Conservation (phyloP, 2,329 filamentous ascomycete genomes). For the Zymoseptoria crescenta region DNA sequence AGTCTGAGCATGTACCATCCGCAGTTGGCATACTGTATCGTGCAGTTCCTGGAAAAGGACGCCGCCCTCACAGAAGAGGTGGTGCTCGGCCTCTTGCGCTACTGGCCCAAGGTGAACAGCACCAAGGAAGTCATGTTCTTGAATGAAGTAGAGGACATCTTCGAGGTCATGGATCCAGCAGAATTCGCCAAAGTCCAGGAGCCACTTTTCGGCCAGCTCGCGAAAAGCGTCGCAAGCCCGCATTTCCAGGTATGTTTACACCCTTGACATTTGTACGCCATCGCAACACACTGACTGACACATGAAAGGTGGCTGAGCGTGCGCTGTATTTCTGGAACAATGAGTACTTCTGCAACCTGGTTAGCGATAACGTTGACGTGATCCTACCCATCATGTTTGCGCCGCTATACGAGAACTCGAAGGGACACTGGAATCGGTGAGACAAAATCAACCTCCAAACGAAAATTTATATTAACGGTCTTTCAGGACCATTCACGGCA, state of each 20-base stretch:
- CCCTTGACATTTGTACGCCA: background rate
- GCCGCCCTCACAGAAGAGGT: slow-evolving; percentile 95
- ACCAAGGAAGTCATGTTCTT: slow-evolving; percentile 99
- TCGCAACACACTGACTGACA: slow-evolving; percentile 8
- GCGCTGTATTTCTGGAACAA: slow-evolving; percentile 99
- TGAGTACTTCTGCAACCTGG: slow-evolving; percentile 98
- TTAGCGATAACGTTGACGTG: slow-evolving; percentile 97
- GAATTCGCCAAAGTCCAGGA: slow-evolving; percentile 99
- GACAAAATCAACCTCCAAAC: slow-evolving; percentile 18
- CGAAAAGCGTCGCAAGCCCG: slow-evolving; percentile 94
- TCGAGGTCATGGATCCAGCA: slow-evolving; percentile 98
- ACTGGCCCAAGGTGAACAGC: slow-evolving; percentile 99
- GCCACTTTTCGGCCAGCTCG: slow-evolving; percentile 90
- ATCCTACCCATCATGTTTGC: slow-evolving; percentile 99
- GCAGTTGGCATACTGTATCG: slow-evolving; percentile 95
- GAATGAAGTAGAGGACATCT: slow-evolving; percentile 98
- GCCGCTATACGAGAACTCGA: slow-evolving; percentile 95
- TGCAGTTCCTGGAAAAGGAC: slow-evolving; percentile 97
- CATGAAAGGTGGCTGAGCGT: slow-evolving; percentile 70
- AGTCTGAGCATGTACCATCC: slow-evolving; percentile 99
- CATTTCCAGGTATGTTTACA: slow-evolving; percentile 70
- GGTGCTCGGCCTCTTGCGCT: slow-evolving; percentile 85
- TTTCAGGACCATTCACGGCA: slow-evolving; percentile 88
- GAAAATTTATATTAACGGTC: slow-evolving; percentile 4
- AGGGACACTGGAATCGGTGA: slow-evolving; percentile 98